Evolutionary conservation across 371 early-diverging fungal species (phyloP), one percentile per base, ranked within the genome.

Genomic region (Rhizopus sp.): DNA sequence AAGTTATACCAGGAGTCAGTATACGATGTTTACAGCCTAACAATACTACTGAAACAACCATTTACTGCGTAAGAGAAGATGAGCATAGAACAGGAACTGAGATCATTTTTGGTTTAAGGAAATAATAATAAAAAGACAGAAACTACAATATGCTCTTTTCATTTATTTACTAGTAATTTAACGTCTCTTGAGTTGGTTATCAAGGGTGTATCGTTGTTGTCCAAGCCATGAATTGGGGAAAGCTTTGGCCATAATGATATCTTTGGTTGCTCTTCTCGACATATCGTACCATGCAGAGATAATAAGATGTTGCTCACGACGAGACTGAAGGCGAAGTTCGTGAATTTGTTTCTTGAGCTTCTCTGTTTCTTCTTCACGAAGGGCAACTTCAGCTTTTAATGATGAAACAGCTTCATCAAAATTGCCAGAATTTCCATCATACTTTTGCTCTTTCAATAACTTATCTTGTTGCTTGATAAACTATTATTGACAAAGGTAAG

Each of bases 241-340:
- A 13, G 57, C 73, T 64, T 55, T 79, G 68, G 62, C 77, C 63
- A 57, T 80, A 52, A 51, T 78, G 41, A 65, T 74, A 51, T 57
- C 81, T 73, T 54, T 80, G 17, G 79, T 62, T 59, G 75, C 58
- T 68, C 78, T 81, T 47, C 75, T 68, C 1, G 74, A 81, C 29
- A 86, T 53, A 55, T 88, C 85, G 59, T 87, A 81, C 91, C 90
- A 92, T 33, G 93, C 92, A 10, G 90, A 86, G 23, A 86, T 70
- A 58, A 94, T 85, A 53, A 90, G 62, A 53, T 70, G 76, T 59
- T 88, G 87, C 55, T 94, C 94, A 50, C 89, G 82, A 37, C 73
- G 84, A 42, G 64, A 72, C 72, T 72, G 82, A 33, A 62, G 70
- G 50, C 72, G 83, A 35, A 81, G 64, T 61, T 89, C 90, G 50